These are phyloP conservation scores for Diaporthe sp. DNA, from an alignment of 2,329 filamentous ascomycete genomes.

Conservation along the genomic window DNA sequence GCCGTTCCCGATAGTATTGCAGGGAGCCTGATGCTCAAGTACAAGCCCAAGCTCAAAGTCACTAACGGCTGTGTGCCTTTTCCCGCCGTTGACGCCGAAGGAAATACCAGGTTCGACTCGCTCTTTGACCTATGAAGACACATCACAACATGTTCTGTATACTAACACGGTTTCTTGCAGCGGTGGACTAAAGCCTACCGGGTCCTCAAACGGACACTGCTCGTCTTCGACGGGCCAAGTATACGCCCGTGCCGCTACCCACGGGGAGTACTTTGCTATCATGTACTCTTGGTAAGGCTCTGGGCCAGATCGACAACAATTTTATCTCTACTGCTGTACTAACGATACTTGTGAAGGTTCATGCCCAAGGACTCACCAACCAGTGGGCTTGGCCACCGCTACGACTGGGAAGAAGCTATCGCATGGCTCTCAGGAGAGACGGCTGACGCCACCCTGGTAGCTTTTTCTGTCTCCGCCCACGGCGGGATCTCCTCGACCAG, in stretches of 20 bases:
- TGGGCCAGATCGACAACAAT: background rate
- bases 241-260: slow-evolving; percentile 52
- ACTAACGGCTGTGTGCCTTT: slow-evolving; percentile 74
- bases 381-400: slow-evolving; percentile 52
- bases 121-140: background rate
- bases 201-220: slow-evolving; percentile 51
- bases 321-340: background rate
- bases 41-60: slow-evolving; percentile 69
- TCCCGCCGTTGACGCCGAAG: slow-evolving; percentile 70
- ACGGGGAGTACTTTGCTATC: slow-evolving; percentile 52
- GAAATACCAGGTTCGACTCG: slow-evolving; percentile 67
- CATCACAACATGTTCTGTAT: background rate
- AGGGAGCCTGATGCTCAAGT: slow-evolving; percentile 66
- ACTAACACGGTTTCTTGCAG: slow-evolving; percentile 40
- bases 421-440: slow-evolving; percentile 49
- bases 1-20: slow-evolving; percentile 62
- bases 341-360: slow-evolving; percentile 48
- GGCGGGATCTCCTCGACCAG: slow-evolving; percentile 45
- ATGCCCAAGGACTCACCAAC: slow-evolving; percentile 61
- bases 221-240: slow-evolving; percentile 54
- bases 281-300: slow-evolving; percentile 54
- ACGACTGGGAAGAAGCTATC: slow-evolving; percentile 57
- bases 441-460: slow-evolving; percentile 51
- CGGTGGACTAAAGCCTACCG: slow-evolving; percentile 53
- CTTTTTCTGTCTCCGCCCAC: slow-evolving; percentile 55